Evolutionary conservation across 495 filamentous ascomycete genomes (phyloP).

Genomic region (Neurospora sp.): DNA sequence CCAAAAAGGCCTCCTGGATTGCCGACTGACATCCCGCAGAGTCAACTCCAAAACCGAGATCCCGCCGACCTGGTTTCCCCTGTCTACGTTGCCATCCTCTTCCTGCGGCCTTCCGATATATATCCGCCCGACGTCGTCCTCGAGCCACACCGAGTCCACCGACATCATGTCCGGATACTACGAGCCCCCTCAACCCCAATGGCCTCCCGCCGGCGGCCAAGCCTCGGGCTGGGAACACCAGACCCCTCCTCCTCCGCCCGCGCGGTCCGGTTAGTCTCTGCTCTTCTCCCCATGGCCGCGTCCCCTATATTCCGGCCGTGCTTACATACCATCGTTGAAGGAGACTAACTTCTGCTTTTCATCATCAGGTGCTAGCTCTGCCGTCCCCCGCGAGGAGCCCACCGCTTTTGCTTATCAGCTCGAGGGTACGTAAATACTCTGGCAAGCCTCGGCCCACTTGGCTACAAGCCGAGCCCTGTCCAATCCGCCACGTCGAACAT

Average conservation of each 20-base stretch:
- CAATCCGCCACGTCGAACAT: neutral
- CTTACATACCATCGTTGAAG: slow-evolving; percentile 23
- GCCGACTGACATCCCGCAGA: slow-evolving; percentile 7
- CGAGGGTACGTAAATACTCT: slow-evolving; percentile 64
- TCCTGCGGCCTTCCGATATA: slow-evolving; percentile 27
- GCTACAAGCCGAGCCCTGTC: neutral
- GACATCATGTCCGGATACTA: slow-evolving; percentile 71
- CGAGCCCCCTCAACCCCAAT: slow-evolving; percentile 72
- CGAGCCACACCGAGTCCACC: slow-evolving; percentile 11
- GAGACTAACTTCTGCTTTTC: slow-evolving; percentile 13
- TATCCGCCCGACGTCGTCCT: slow-evolving; percentile 7
- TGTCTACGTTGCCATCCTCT: neutral
- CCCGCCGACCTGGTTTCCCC: neutral
- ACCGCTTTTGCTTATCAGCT: slow-evolving; percentile 80
- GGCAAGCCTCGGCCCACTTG: neutral
- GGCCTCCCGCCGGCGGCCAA: slow-evolving; percentile 53
- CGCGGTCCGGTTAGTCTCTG: slow-evolving; percentile 62
- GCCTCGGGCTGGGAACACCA: slow-evolving; percentile 63
- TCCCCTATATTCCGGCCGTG: neutral
- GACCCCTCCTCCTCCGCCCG: slow-evolving; percentile 73
- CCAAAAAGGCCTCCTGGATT: neutral
- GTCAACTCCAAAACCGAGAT: slow-evolving; percentile 13
- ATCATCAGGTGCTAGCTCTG: slow-evolving; percentile 60
- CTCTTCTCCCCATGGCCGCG: slow-evolving; percentile 1
- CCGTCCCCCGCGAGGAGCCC: slow-evolving; percentile 65